phyloP scores from a whole-genome alignment of 2,329 filamentous ascomycete species.

The Cephalotrichum gorgonifer region DNA sequence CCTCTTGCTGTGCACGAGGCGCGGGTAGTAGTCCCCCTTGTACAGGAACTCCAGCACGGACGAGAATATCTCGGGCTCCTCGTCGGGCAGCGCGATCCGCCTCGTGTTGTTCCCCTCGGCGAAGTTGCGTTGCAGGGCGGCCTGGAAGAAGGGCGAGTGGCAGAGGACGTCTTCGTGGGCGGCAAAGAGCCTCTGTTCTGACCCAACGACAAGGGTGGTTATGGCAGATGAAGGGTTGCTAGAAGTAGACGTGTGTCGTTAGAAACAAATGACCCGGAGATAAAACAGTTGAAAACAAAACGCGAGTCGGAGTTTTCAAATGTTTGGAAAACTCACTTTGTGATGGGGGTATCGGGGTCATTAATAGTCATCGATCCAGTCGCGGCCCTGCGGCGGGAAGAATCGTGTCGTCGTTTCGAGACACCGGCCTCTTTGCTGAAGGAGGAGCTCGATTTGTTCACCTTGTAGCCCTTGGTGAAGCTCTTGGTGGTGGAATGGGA shows the following conservation, averaged over 20 bases:
- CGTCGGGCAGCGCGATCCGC: slow-evolving; percentile 62
- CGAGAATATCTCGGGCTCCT: slow-evolving; percentile 88
- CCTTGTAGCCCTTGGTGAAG: slow-evolving; percentile 5
- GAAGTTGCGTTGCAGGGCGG: slow-evolving; percentile 61
- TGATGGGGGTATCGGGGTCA: slow-evolving; percentile 4
- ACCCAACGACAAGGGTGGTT: slow-evolving; percentile 75
- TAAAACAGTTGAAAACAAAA: not conserved
- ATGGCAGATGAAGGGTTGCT: slow-evolving; percentile 52
- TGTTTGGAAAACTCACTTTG: not conserved
- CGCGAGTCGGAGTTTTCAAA: not conserved
- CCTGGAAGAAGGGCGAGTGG: slow-evolving; percentile 75
- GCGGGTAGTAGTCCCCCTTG: slow-evolving; percentile 92
- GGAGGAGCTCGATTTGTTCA: slow-evolving; percentile 6
- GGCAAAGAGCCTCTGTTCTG: slow-evolving; percentile 81
- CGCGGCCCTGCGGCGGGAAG: slow-evolving; percentile 1
- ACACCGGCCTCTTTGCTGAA: slow-evolving; percentile 5
- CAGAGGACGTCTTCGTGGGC: slow-evolving; percentile 88
- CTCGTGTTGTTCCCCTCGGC: slow-evolving; percentile 63
- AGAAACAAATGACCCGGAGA: not conserved
- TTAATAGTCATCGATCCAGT: slow-evolving; percentile 1
- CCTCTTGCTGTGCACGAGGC: slow-evolving; percentile 77
- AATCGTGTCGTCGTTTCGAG: slow-evolving; percentile 3
- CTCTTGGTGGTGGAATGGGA: not conserved
- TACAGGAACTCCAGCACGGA: slow-evolving; percentile 93
- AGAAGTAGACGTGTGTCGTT: not conserved